Percentiles rank a stretch among this genome's conserved stretches.
Evolutionary conservation across 345 rosid genomes (phyloP).

Genomic region (Arabidopsis thaliana): TAIR10.1 NC_003076.8:26292501-26293000

Average conservation of each 20-base stretch:
- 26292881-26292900: slow-evolving; percentile 45
- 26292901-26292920: slow-evolving; percentile 46
- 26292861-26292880: slow-evolving; percentile 61
- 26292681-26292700: slow-evolving; percentile 49
- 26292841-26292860: slow-evolving; percentile 58
- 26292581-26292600: slow-evolving; percentile 47
- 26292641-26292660: slow-evolving; percentile 65
- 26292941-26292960: slow-evolving; percentile 55
- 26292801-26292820: slow-evolving; percentile 43
- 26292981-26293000: slow-evolving; percentile 52
- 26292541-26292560: slow-evolving; percentile 78
- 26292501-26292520: slow-evolving; percentile 61
- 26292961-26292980: slow-evolving; percentile 53
- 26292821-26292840: slow-evolving; percentile 54
- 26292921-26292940: slow-evolving; percentile 58
- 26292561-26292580: slow-evolving; percentile 51
- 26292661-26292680: slow-evolving; percentile 60
- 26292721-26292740: slow-evolving; percentile 57
- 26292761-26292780: slow-evolving; percentile 50
- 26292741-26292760: slow-evolving; percentile 51
- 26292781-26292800: slow-evolving; percentile 62
- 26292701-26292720: slow-evolving; percentile 52
- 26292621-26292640: slow-evolving; percentile 56
- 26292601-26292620: slow-evolving; percentile 56
- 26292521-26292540: slow-evolving; percentile 35